Evolutionary conservation across 192 early-diverging fungal species (phyloP), one percentile per base, ranked within the genome.

Genomic region (Dissophora ornata): DNA sequence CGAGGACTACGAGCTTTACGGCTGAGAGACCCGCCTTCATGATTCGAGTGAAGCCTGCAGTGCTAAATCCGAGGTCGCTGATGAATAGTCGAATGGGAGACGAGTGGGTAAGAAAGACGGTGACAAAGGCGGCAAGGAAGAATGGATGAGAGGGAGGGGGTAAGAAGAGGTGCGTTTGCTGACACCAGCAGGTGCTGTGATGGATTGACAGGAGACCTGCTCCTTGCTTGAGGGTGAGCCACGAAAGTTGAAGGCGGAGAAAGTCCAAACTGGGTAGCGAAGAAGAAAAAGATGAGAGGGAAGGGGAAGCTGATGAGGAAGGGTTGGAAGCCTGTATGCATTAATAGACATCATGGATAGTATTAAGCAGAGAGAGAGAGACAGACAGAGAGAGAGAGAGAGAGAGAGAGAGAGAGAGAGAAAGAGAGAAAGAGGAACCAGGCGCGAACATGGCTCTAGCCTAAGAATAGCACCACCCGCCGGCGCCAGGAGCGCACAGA

Each of bases 1-100:
- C 59, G 18, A 71, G 36, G 26, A 71, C 21, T 15, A 50, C 15
- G 15, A 62, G 42, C 19, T 52, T 45, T 12, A 60, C 19, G 33
- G 53, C 63, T 0, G 52, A 63, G 36, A 71, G 22, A 41, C 41
- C n/a, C 42, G 46, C 11, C 47, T 71, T 71, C 69, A 71, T 71
- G 19, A 44, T 45, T 10, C 12, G 18, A n/a, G 36, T 12, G 12
- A 38, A 12, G 5, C 5, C 7, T 38, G 36, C 36, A 38, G 36
- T 38, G 36, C 12, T n/a, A n/a, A n/a, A n/a, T n/a, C n/a, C n/a
- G n/a, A n/a, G n/a, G n/a, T n/a, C n/a, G n/a, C n/a, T n/a, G n/a
- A n/a, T n/a, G n/a, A n/a, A n/a, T n/a, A n/a, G n/a, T n/a, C n/a
- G n/a, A n/a, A n/a, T n/a, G n/a, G n/a, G n/a, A n/a, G n/a, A n/a